Evolutionary conservation across 2,329 filamentous ascomycete genomes (phyloP).

Genomic region (Penicillium olsonii): DNA sequence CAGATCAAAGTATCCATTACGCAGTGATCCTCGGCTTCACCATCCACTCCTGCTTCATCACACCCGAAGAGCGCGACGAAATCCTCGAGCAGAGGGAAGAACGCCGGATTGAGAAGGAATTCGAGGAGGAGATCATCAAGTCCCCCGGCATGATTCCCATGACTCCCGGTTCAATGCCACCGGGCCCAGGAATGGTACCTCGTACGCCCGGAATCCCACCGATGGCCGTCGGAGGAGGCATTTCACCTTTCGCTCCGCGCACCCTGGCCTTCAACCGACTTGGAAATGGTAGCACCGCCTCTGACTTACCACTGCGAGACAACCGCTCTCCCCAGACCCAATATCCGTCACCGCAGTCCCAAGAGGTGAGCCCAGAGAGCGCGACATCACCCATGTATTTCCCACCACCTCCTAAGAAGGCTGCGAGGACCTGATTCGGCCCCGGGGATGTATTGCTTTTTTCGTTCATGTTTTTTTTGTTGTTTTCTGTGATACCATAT

Average conservation of each 20-base stretch:
- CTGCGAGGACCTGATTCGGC: constrained; percentile 28
- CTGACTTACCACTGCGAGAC: constrained; percentile 44
- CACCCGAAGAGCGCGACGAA: constrained; percentile 39
- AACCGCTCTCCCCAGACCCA: constrained; percentile 29
- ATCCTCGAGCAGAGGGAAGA: constrained; percentile 38
- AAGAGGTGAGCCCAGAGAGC: constrained; percentile 15
- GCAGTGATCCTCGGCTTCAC: constrained; percentile 50
- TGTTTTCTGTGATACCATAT: constrained; percentile 11
- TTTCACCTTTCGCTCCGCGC: constrained; percentile 38
- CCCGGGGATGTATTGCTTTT: neutral
- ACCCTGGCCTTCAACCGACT: constrained; percentile 46
- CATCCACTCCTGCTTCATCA: constrained; percentile 50
- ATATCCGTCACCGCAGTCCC: constrained; percentile 22
- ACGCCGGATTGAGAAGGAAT: constrained; percentile 41
- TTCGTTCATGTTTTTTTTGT: neutral
- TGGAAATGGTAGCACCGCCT: constrained; percentile 33
- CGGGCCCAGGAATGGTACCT: constrained; percentile 24
- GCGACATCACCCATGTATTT: constrained; percentile 39
- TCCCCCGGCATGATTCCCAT: constrained; percentile 39
- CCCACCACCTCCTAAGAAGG: constrained; percentile 47
- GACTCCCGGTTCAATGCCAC: constrained; percentile 30
- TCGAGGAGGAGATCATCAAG: constrained; percentile 43
- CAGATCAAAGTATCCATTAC: constrained; percentile 50
- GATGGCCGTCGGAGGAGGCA: constrained; percentile 21
- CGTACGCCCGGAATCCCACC: constrained; percentile 35